Conservation (phyloP, 768 basidiomycete species). For the Suillus spraguei region DNA sequence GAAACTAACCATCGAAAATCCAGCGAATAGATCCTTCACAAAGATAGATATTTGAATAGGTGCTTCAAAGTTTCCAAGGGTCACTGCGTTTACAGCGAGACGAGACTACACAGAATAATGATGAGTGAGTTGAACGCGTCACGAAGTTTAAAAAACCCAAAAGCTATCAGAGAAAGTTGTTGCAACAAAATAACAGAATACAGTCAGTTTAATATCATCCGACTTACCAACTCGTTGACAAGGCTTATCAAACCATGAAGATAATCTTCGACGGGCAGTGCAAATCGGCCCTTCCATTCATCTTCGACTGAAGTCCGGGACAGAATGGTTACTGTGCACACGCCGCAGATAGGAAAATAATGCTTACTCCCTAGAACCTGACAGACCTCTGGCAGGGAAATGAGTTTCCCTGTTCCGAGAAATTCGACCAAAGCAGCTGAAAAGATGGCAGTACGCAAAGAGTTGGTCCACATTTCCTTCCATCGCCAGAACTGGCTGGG, state of each 20-base stretch:
- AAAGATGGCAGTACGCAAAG: constrained; percentile 68
- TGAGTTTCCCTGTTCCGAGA: constrained; percentile 56
- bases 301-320: constrained; percentile 52
- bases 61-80: constrained; percentile 77
- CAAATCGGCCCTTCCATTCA: constrained; percentile 69
- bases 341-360: constrained; percentile 6
- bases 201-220: not conserved
- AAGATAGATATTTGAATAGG: constrained; percentile 78
- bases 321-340: not conserved
- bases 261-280: constrained; percentile 75
- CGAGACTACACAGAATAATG: constrained; percentile 55
- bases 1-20: constrained; percentile 72
- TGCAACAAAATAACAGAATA: not conserved
- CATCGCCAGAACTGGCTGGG: constrained; percentile 80
- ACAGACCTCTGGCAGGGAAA: constrained; percentile 54
- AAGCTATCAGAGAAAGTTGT: not conserved
- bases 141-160: too few species aligned
- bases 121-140: constrained; percentile 13
- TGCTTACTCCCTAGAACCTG: constrained; percentile 69
- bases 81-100: constrained; percentile 81
- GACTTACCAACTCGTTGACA: constrained; percentile 76
- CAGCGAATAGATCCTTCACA: constrained; percentile 81
- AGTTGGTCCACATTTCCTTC: constrained; percentile 83
- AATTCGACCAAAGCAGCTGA: constrained; percentile 68
- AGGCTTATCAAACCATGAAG: constrained; percentile 77